Base-by-base conservation (phyloP, 1,284 basidiomycete genomes). In the Microbotryomycetes sp. region DNA sequence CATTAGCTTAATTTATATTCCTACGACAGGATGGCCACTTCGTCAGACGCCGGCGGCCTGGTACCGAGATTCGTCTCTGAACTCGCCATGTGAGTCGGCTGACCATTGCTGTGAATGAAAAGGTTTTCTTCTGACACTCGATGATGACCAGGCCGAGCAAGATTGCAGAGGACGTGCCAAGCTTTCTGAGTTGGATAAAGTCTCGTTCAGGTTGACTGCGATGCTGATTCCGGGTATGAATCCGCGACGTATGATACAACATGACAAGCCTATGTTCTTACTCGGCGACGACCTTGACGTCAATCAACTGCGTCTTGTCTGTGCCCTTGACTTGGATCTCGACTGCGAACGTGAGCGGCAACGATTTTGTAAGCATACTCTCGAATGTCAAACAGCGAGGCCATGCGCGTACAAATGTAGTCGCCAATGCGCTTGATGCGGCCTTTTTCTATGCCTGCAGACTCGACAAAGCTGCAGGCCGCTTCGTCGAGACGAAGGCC, bases 171-270 rank as follows among this genome's bases (percentile, higher is more conserved):
- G 65, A 67, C 47, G 62, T 67, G 13, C 62, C 65, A 4, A 55
- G 55, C 9, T 67, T 67, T 57, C 27, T 64, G 23, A 15, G 41
- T n/a, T 67, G 65, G 65, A 24, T 64, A n/a, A n/a, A n/a, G n/a
- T n/a, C n/a, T n/a, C n/a, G n/a, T n/a, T n/a, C n/a, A n/a, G n/a
- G n/a, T n/a, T n/a, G n/a, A n/a, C n/a, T n/a, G n/a, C n/a, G n/a
- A n/a, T n/a, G n/a, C n/a, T n/a, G n/a, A n/a, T n/a, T n/a, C n/a
- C n/a, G n/a, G n/a, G n/a, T n/a, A n/a, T n/a, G n/a, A n/a, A n/a
- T n/a, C n/a, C n/a, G n/a, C n/a, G n/a, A n/a, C n/a, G n/a, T n/a
- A n/a, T n/a, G n/a, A n/a, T n/a, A n/a, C n/a, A n/a, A n/a, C n/a
- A n/a, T n/a, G n/a, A n/a, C n/a, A n/a, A n/a, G n/a, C n/a, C n/a